Evolutionary conservation across 805 yeast species (phyloP), one percentile per base, ranked within the genome.

Genomic region (Kazachstania bromeliacearum): DNA sequence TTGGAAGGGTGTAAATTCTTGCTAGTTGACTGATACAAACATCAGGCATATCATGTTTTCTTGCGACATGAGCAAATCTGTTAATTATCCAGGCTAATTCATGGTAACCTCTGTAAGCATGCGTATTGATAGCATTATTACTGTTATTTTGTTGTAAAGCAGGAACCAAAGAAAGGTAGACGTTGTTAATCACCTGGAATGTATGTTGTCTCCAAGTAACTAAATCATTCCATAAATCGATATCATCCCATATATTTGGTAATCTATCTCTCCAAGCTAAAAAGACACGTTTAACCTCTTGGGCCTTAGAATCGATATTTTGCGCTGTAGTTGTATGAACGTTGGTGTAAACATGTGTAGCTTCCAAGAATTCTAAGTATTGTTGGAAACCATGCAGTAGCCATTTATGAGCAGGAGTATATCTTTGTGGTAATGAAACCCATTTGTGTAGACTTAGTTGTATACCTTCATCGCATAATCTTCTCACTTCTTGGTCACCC

Each of bases 181-280:
- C 94, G 56, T 83, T 83, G 66, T 92, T 92, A 48, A 92, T 88
- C 18, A 89, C 96, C 45, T 85, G 88, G 69, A 94, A 92, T 0
- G 95, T 96, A 63, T 92, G 97, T 60, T 92, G 97, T 47, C 99
- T 73, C 99, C 99, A 92, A 0, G 97, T 88, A 4, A 92, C 95
- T 41, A 92, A 64, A 55, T 92, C 99, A 47, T 94, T 88, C 99
- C 99, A 92, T 42, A 88, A 74, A 55, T 87, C 89, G 51, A 92
- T 88, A 57, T 92, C 98, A 60, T 92, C 99, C 96, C 97, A 92
- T 7, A 75, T 68, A 51, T 92, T 92, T 9, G 99, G 99, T 35
- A 94, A 66, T 44, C 99, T 77, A 55, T 92, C 99, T 52, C 98
- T 70, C 99, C 99, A 92, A 1, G 95, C 96, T 57, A 87, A 96